A percentile compares a stretch with the other conserved stretches of the same genome.
Evolutionary conservation across 2,329 filamentous ascomycete genomes (phyloP).

Genomic region (Teratosphaeria destructans): DNA sequence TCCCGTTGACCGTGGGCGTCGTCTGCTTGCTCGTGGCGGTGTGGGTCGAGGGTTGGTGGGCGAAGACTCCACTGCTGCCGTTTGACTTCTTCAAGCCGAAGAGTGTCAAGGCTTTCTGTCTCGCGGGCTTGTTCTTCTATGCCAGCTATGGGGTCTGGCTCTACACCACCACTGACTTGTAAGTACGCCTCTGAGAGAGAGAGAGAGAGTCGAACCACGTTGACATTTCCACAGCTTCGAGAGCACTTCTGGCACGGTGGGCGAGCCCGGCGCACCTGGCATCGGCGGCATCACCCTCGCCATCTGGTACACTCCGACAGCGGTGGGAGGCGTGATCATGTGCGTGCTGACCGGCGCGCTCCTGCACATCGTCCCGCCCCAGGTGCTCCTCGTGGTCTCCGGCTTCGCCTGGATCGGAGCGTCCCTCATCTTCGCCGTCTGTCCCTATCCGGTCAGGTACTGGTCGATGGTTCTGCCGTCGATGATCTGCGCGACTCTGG

Average conservation of each 20-base stretch:
- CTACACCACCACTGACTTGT: constrained; percentile 19
- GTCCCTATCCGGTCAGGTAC: constrained; percentile 21
- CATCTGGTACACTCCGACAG: constrained; percentile 26
- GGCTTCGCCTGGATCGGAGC: constrained; percentile 26
- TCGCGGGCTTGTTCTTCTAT: constrained; percentile 27
- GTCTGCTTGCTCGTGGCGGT: constrained; percentile 18
- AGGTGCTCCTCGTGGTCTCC: constrained; percentile 21
- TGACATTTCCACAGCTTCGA: constrained; percentile 9
- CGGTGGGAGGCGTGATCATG: constrained; percentile 23
- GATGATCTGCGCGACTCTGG: constrained; percentile 27
- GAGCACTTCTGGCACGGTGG: constrained; percentile 7
- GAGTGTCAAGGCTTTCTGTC: constrained; percentile 22
- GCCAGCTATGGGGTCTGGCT: constrained; percentile 26
- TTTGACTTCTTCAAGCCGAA: constrained; percentile 26
- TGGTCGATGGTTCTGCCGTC: constrained; percentile 27
- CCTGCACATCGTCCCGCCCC: constrained; percentile 22
- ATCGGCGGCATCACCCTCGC: constrained; percentile 21
- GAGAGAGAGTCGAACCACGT: background rate
- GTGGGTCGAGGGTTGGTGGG: constrained; percentile 26
- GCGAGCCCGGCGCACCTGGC: constrained; percentile 2
- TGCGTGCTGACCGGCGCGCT: constrained; percentile 21
- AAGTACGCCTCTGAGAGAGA: background rate
- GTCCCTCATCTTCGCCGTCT: constrained; percentile 25
- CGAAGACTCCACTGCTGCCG: constrained; percentile 24
- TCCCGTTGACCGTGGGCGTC: constrained; percentile 19